phyloP scores from a whole-genome alignment of 495 filamentous ascomycete genomes.

The Talaromyces proteolyticus region DNA sequence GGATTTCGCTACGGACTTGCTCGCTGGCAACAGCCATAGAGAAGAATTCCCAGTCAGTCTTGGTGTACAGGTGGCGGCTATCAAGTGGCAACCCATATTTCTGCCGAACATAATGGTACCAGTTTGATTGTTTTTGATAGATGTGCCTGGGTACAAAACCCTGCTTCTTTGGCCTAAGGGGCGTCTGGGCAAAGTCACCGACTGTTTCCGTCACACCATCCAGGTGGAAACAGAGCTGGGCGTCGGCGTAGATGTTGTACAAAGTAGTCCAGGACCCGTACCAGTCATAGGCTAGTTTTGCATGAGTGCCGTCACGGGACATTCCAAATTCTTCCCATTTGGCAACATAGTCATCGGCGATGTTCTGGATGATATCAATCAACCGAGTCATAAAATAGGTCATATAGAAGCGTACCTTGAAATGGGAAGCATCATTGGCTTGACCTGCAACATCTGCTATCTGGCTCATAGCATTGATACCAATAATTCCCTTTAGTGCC shows the following conservation, averaged over 20 bases:
- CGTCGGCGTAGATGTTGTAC: constrained; percentile 85
- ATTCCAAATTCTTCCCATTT: constrained; percentile 82
- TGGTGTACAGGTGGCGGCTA: constrained; percentile 81
- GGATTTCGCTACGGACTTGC: constrained; percentile 61
- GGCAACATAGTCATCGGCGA: constrained; percentile 70
- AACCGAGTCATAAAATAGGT: neutral
- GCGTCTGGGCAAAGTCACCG: constrained; percentile 27
- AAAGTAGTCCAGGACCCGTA: constrained; percentile 93
- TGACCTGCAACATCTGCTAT: constrained; percentile 66
- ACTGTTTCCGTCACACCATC: constrained; percentile 25
- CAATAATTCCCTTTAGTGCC: constrained; percentile 88
- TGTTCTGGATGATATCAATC: constrained; percentile 32
- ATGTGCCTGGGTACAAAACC: constrained; percentile 65
- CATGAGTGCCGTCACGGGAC: constrained; percentile 74
- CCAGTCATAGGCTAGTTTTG: constrained; percentile 91
- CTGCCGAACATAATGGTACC: constrained; percentile 81
- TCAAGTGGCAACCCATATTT: constrained; percentile 82
- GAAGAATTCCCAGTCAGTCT: constrained; percentile 92
- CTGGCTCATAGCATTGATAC: constrained; percentile 90
- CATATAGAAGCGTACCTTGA: constrained; percentile 35
- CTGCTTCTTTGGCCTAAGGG: constrained; percentile 23
- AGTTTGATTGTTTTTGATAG: constrained; percentile 77
- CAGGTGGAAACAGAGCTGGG: constrained; percentile 76
- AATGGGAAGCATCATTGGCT: constrained; percentile 60
- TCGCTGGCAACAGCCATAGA: constrained; percentile 70